Conservation (phyloP, 2,329 filamentous ascomycete genomes). For the Colletotrichum brevisporum region DNA sequence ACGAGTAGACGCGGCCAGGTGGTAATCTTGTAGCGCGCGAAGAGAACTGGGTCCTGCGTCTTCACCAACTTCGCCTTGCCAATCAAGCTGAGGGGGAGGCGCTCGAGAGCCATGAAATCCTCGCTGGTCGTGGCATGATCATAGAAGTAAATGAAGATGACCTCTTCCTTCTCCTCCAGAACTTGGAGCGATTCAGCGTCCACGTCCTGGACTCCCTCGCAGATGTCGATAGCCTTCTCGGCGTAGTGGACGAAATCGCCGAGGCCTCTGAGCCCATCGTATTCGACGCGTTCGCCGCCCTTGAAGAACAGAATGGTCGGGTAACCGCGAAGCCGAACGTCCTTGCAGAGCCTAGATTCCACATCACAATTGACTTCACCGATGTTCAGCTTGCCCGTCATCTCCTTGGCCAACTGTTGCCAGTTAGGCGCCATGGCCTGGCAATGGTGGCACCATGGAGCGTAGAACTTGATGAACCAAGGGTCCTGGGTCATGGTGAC, state of each 20-base stretch:
- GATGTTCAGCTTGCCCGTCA: slow-evolving; percentile 90
- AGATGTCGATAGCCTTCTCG: slow-evolving; percentile 85
- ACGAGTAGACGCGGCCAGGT: slow-evolving; percentile 97
- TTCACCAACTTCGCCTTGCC: slow-evolving; percentile 94
- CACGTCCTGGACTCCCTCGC: slow-evolving; percentile 84
- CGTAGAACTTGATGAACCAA: slow-evolving; percentile 99
- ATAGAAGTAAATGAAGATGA: slow-evolving; percentile 98
- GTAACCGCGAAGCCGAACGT: slow-evolving; percentile 83
- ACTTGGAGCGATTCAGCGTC: slow-evolving; percentile 82
- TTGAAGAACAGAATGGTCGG: slow-evolving; percentile 95
- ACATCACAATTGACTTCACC: slow-evolving; percentile 96
- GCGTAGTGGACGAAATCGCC: slow-evolving; percentile 92
- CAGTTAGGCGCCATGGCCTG: slow-evolving; percentile 93
- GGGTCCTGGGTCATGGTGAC: slow-evolving; percentile 91
- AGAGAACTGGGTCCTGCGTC: slow-evolving; percentile 83
- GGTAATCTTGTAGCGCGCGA: slow-evolving; percentile 90
- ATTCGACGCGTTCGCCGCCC: slow-evolving; percentile 92
- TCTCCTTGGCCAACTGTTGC: slow-evolving; percentile 90
- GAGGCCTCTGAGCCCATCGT: slow-evolving; percentile 89
- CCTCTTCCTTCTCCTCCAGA: slow-evolving; percentile 92
- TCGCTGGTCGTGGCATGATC: slow-evolving; percentile 94
- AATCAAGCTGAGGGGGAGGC: slow-evolving; percentile 88
- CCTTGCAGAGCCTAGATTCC: slow-evolving; percentile 91
- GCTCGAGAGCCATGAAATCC: slow-evolving; percentile 90
- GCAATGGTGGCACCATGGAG: slow-evolving; percentile 97